Base-by-base conservation (phyloP, 805 yeast genomes). In the Starmera amethionina region DNA sequence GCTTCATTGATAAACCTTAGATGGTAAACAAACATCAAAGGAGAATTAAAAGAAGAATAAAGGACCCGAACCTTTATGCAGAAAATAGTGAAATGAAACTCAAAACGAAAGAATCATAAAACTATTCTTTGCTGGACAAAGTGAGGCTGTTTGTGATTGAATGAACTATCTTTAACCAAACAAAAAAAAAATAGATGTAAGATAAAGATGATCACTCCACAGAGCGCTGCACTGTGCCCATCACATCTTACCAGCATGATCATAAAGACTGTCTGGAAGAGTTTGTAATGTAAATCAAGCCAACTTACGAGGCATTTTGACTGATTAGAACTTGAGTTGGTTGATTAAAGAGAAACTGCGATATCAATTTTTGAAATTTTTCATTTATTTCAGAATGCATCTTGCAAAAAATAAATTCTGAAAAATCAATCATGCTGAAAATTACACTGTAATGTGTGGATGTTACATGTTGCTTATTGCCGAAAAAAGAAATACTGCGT, bases 11-110 rank as follows among this genome's bases (percentile, higher is more conserved):
- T 12, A 36, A 42, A 35, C 30, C 33, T 13, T 34, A 9, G 16
- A 22, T 16, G 18, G 14, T 30, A 9, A 32, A 32, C 34, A 34
- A 31, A 30, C 30, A 34, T 31, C 35, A 22, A 30, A 32, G 32
- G 12, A 34, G n/a, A 30, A 22, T 34, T 4, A 32, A 36, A 29
- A 35, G 25, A 22, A 33, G 37, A 42, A 44, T 59, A 60, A 82
- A 78, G 84, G 84, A 70, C 84, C 84, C 83, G 85, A 79, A 72
- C 82, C 82, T 74, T 82, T 55, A 47, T 46, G 49, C 43, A 42
- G 36, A 25, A 29, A 30, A 38, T 32, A 14, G 22, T 7, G 12
- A 5, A 8, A 33, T 11, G 19, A 14, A 13, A 19, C 11, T 7
- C 18, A 8, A 16, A 16, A 16, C 3, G 22, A 35, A 35, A 8